A percentile compares a stretch with the other conserved stretches of the same genome.
These are phyloP conservation scores for Nepenthes gracilis DNA, from an alignment of 148 eudicot species.

Conservation along the genomic window DNA sequence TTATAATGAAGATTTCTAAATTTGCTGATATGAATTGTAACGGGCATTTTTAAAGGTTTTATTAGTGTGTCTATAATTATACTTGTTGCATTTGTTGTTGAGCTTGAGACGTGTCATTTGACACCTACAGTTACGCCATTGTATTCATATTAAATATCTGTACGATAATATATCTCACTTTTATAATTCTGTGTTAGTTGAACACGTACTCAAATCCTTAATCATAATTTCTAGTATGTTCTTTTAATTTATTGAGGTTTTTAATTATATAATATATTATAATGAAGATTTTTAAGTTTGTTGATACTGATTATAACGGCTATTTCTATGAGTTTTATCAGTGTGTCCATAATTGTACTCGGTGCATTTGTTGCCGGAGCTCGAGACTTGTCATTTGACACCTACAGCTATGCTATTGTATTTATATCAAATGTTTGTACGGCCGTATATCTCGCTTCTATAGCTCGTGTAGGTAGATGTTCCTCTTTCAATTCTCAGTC, in stretches of 20 bases:
- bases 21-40: constrained; percentile 15
- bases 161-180: constrained; percentile 50
- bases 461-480: constrained; percentile 45
- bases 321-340: constrained; percentile 26
- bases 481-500: constrained; percentile 2
- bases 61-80: constrained; percentile 53
- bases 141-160: constrained; percentile 38
- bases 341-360: constrained; percentile 43
- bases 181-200: constrained; percentile 23
- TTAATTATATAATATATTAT: too few species aligned
- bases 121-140: constrained; percentile 36
- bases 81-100: constrained; percentile 52
- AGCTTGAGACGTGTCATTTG: constrained; percentile 50
- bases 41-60: constrained; percentile 14
- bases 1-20: neutral
- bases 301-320: constrained; percentile 11
- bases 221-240: too few species aligned
- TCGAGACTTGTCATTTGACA: constrained; percentile 46
- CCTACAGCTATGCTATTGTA: constrained; percentile 41
- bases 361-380: constrained; percentile 66
- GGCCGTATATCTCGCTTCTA: constrained; percentile 48
- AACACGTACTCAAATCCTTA: too few species aligned
- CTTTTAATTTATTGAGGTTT: too few species aligned
- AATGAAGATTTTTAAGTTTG: constrained; percentile 1
- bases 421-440: constrained; percentile 39